Base-by-base conservation (phyloP, 2,329 filamentous ascomycete genomes). In the Cytospora leucostoma region DNA sequence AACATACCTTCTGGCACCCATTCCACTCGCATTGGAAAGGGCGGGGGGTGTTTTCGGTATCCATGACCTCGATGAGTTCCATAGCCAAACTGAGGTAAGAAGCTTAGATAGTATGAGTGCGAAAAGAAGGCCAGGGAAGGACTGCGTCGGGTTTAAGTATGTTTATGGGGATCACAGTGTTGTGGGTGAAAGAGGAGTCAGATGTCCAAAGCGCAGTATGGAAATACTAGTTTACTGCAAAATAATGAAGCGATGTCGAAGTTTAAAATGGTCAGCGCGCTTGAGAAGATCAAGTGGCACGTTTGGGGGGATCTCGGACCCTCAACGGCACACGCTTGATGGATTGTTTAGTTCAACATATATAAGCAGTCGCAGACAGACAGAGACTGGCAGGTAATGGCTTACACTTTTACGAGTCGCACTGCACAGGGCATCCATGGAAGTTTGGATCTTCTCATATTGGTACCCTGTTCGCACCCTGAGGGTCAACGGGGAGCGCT, bases 1-100 rank as follows among this genome's bases (percentile, higher is more conserved):
- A 49, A 73, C 79, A 64, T 74, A 88, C 85, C n/a, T n/a, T n/a
- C n/a, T n/a, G n/a, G n/a, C n/a, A n/a, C n/a, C n/a, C n/a, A n/a
- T n/a, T n/a, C n/a, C n/a, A n/a, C n/a, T n/a, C n/a, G n/a, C n/a
- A n/a, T n/a, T n/a, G n/a, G 72, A 87, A 88, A 40, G 85, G 85
- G 68, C 86, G 83, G 74, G 83, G 79, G 63, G 82, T 82, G 56
- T 84, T 82, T 78, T 88, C 85, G 73, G 87, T 84, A 66, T 88
- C 84, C 66, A 88, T 85, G 68, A 88, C 77, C 74, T 88, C 85
- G 76, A 87, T 81, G 69, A 88, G 80, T 75, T 88, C 86, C 86
- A 88, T 87, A 33, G 61, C 21, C 27, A 17, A 27, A 44, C n/a
- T n/a, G 21, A 38, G 17, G 19, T 32, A 19, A 37, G 47, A 19